These are phyloP conservation scores for Sphaceloma murrayae DNA, from an alignment of 2,329 filamentous ascomycete genomes.

Conservation along the genomic window DNA sequence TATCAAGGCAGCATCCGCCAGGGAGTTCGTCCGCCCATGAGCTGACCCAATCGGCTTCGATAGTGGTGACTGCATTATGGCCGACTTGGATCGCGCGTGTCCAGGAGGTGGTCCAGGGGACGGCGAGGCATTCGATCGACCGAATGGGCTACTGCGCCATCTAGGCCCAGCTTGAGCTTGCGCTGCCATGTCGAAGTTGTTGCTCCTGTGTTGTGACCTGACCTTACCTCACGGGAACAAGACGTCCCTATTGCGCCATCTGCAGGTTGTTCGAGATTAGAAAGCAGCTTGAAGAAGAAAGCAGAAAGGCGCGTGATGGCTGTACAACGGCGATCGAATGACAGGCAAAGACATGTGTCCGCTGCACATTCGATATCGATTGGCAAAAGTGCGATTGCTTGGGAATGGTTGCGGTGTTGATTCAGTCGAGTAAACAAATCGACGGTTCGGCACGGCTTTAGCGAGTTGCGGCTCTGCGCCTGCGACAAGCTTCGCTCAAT, in stretches of 20 bases:
- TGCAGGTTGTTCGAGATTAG: slow-evolving; percentile 6
- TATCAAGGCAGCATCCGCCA: slow-evolving; percentile 34
- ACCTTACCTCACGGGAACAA: slow-evolving; percentile 10
- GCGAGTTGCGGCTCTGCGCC: neutral
- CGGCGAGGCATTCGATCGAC: slow-evolving; percentile 52
- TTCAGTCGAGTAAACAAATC: slow-evolving; percentile 14
- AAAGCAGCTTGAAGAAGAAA: neutral
- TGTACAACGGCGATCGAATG: slow-evolving; percentile 15
- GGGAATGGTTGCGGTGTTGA: slow-evolving; percentile 11
- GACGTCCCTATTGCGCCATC: slow-evolving; percentile 8
- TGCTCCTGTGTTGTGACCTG: neutral
- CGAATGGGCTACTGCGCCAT: slow-evolving; percentile 74
- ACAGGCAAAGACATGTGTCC: slow-evolving; percentile 13
- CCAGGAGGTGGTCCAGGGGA: slow-evolving; percentile 49
- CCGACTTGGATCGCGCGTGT: slow-evolving; percentile 61
- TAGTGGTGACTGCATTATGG: slow-evolving; percentile 55
- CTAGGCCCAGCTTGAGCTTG: slow-evolving; percentile 54
- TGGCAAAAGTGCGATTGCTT: neutral
- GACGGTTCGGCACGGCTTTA: slow-evolving; percentile 10
- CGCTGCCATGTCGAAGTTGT: slow-evolving; percentile 38
- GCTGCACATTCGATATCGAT: slow-evolving; percentile 15
- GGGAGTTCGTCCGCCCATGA: slow-evolving; percentile 61
- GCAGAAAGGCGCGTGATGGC: neutral
- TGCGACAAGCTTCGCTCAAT: no score
- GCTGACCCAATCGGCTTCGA: slow-evolving; percentile 38